phyloP scores from a whole-genome alignment of 164 flowering plant genomes.

The Houttuynia cordata region DNA sequence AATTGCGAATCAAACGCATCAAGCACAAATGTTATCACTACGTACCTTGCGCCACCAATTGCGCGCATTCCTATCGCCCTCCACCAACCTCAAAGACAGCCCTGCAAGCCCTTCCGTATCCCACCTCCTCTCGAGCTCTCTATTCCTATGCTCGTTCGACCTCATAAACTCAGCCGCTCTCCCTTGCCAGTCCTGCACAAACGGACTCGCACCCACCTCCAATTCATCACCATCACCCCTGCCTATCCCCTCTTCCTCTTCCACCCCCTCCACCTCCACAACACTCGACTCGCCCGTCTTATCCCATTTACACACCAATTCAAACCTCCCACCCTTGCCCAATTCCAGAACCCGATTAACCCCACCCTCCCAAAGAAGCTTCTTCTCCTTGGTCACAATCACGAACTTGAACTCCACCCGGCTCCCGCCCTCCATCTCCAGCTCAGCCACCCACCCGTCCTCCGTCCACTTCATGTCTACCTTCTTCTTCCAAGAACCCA shows the following conservation, averaged over 20 bases:
- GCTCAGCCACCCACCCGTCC: slow-evolving; percentile 60
- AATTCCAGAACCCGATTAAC: slow-evolving; percentile 47
- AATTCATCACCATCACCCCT: slow-evolving; percentile 3
- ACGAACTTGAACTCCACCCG: slow-evolving; percentile 70
- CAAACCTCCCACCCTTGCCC: slow-evolving; percentile 44
- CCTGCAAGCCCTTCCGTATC: slow-evolving; percentile 77
- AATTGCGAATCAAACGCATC: too few species aligned
- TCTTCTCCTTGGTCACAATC: slow-evolving; percentile 31
- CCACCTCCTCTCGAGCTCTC: slow-evolving; percentile 48
- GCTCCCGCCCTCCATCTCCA: slow-evolving; percentile 42
- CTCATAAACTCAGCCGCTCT: slow-evolving; percentile 54
- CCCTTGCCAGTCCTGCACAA: slow-evolving; percentile 94
- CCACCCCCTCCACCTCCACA: slow-evolving; percentile 17
- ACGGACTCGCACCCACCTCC: slow-evolving; percentile 38
- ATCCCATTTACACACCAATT: slow-evolving; percentile 60
- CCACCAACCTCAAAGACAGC: slow-evolving; percentile 53
- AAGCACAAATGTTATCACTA: not conserved
- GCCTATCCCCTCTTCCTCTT: slow-evolving; percentile 12
- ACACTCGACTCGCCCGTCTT: slow-evolving; percentile 40
- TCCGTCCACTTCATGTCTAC: slow-evolving; percentile 62
- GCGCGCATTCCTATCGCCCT: slow-evolving; percentile 60
- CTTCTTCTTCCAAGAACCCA: slow-evolving; percentile 82
- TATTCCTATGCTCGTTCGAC: slow-evolving; percentile 64
- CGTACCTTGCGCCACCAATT: slow-evolving; percentile 95
- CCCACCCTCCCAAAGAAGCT: slow-evolving; percentile 64